phyloP scores from a whole-genome alignment of 441 rosid genomes.

The Corymbia citriodora region DNA sequence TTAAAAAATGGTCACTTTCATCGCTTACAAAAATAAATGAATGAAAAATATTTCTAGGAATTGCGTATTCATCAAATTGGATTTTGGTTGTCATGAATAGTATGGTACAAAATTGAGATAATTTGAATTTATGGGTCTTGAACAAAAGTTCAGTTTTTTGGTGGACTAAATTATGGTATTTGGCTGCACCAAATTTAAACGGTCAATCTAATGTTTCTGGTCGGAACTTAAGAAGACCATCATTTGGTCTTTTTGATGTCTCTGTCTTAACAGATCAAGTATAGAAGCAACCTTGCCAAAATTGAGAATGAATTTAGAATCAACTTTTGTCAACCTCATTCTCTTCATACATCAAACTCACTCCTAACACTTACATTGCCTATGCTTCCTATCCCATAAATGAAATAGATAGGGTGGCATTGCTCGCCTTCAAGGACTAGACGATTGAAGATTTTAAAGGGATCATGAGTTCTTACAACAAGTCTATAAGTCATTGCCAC shows the following conservation, averaged over 20 bases:
- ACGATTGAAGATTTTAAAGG: neutral
- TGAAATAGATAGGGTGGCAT: neutral
- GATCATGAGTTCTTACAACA: neutral
- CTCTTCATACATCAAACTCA: neutral
- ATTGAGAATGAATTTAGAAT: neutral
- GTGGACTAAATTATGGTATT: neutral
- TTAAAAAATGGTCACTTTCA: too few species aligned
- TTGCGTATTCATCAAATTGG: neutral
- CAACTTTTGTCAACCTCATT: neutral
- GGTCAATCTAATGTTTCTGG: neutral
- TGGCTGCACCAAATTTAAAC: neutral
- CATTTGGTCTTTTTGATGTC: neutral
- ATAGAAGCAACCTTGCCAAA: neutral
- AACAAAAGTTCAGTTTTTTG: neutral
- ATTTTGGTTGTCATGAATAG: neutral
- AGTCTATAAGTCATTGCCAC: neutral
- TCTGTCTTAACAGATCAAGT: neutral
- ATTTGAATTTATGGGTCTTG: neutral
- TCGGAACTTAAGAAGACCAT: neutral
- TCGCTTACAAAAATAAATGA: accelerated
- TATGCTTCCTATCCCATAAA: neutral
- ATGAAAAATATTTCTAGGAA: accelerated
- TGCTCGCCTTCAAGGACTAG: neutral
- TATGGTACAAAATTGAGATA: neutral
- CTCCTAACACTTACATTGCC: neutral